These are phyloP conservation scores for Linum lewisii DNA, from an alignment of 345 rosid genomes.

Conservation along the genomic window DNA sequence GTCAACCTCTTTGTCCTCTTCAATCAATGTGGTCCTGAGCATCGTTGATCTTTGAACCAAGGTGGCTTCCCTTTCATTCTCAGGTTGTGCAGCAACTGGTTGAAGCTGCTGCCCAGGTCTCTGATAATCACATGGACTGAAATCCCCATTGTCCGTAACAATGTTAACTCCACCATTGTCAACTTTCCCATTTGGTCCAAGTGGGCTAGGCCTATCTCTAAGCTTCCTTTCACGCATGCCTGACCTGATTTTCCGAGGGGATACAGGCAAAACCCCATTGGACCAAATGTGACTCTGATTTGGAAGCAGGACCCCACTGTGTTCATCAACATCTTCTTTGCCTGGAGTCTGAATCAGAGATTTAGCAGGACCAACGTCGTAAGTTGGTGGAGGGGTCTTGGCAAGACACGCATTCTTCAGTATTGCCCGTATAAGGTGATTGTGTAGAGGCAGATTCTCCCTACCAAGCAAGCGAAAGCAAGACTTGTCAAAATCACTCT, in stretches of 20 bases:
- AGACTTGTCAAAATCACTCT: constrained; percentile 75
- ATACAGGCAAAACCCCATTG: constrained; percentile 65
- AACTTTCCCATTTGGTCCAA: constrained; percentile 83
- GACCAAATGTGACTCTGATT: constrained; percentile 59
- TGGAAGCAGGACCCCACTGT: constrained; percentile 34
- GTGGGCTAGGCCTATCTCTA: constrained; percentile 67
- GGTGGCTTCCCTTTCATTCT: constrained; percentile 42
- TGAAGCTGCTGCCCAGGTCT: constrained; percentile 46
- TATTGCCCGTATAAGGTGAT: constrained; percentile 66
- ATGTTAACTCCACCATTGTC: constrained; percentile 39
- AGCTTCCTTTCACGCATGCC: constrained; percentile 51
- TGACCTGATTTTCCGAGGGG: constrained; percentile 62
- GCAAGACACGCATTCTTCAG: constrained; percentile 76
- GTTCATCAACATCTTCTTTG: constrained; percentile 53
- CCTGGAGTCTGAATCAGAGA: constrained; percentile 33
- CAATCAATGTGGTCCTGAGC: constrained; percentile 25
- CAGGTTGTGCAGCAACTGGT: constrained; percentile 39
- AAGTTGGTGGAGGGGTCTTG: constrained; percentile 47
- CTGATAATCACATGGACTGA: constrained; percentile 52
- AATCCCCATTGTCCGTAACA: constrained; percentile 51
- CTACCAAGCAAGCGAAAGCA: constrained; percentile 69
- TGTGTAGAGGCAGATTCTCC: constrained; percentile 84
- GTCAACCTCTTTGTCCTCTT: constrained; percentile 48
- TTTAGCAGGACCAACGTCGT: constrained; percentile 41
- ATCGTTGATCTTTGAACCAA: constrained; percentile 25